Evolutionary conservation across 192 early-diverging fungal genomes (phyloP), one percentile per base, ranked within the genome.

Genomic region (Umbelopsis sp.): DNA sequence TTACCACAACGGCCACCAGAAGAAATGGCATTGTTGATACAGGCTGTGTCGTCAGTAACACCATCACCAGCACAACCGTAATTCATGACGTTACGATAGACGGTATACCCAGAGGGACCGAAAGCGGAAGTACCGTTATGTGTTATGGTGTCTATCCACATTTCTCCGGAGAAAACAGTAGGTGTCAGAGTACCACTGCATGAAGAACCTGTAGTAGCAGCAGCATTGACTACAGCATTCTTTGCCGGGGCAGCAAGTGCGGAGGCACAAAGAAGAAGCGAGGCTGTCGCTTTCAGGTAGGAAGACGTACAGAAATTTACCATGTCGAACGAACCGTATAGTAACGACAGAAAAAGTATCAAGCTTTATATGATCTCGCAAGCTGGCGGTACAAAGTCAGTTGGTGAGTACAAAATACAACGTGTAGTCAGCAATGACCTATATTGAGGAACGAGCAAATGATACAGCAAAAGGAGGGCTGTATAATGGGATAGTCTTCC

Each of bases 51-150:
- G 49, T 83, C 81, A 27, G 76, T 68, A 16, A 55, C 37, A 37
- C 81, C 81, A 68, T 82, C 80, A 66, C 81, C 81, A n/a, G 41
- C 78, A 21, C 53, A 66, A 18, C 78, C 78, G 37, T 22, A 73
- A 37, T 73, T 25, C 46, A 46, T 71, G 25, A 71, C 70, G 47
- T 73, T 70, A 20, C 78, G 78, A 49, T 70, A 80, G 2, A 80
- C 71, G 2, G 76, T 23, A 51, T 80, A 80, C 0, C 55, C 55
- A 33, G 55, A 61, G 1, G 55, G 55, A 11, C 55, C 55, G 35
- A 33, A 61, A 1, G 27, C 55, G 15, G 55, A 30, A 30, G 55
- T 61, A 61, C 55, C 55, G 12, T 61, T 61, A 30, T 61, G 55
- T 18, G 9, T 12, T 3, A 61, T 61, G 11, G 13, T 37, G 30